phyloP scores from a whole-genome alignment of 768 basidiomycete species.

The Leccinum arenicola region DNA sequence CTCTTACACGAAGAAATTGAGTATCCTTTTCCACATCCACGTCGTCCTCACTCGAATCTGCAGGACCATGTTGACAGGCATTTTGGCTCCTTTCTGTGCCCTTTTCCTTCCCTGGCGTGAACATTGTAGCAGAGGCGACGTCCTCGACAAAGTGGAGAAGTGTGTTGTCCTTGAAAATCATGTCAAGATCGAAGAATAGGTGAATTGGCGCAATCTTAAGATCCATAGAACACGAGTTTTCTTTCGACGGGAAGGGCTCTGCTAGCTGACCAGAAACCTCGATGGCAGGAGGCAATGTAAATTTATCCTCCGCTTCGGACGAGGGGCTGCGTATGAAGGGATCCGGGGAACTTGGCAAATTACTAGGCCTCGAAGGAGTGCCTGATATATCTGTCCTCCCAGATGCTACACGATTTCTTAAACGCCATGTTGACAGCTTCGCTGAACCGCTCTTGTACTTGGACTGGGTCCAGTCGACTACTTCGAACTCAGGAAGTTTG shows the following conservation, averaged over 20 bases:
- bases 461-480: constrained; percentile 60
- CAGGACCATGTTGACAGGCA: constrained; percentile 1
- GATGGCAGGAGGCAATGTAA: constrained; percentile 15
- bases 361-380: constrained; percentile 17
- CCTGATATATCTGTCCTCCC: constrained; percentile 15
- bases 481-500: constrained; percentile 52
- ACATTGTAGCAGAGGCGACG: constrained; percentile 24
- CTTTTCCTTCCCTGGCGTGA: constrained; percentile 8
- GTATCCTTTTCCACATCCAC: constrained; percentile 14
- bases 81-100: neutral
- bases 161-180: constrained; percentile 36
- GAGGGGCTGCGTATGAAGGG: constrained; percentile 20
- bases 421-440: constrained; percentile 64
- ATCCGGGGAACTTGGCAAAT: constrained; percentile 15
- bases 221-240: constrained; percentile 17
- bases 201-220: constrained; percentile 62
- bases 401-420: constrained; percentile 31
- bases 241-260: neutral
- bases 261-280: constrained; percentile 14
- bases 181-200: constrained; percentile 67
- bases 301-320: constrained; percentile 16
- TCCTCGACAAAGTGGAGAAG: constrained; percentile 51
- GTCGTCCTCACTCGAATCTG: constrained; percentile 13
- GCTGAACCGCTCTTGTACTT: constrained; percentile 40
- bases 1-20: constrained; percentile 16